phyloP scores from a whole-genome alignment of 768 basidiomycete species.

The Suillus plorans region DNA sequence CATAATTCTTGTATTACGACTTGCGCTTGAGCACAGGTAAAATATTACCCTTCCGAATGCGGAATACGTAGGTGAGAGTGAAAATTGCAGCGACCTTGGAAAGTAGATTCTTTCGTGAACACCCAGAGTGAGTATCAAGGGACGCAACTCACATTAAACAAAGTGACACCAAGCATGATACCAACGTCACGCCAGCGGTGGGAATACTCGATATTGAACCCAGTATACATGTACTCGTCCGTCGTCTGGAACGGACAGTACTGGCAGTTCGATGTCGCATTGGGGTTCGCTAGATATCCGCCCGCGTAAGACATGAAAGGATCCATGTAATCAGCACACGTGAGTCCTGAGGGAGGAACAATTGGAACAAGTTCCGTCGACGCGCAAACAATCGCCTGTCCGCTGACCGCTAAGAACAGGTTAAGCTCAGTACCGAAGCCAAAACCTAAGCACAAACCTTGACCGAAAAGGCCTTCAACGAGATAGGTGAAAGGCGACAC shows the following conservation, averaged over 20 bases:
- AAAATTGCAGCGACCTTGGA: conserved; percentile 30
- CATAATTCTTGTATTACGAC: background rate
- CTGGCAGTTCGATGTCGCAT: conserved; percentile 38
- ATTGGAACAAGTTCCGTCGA: conserved; percentile 61
- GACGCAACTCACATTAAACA: conserved; percentile 41
- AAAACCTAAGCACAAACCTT: conserved; percentile 38
- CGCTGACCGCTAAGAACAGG: conserved; percentile 46
- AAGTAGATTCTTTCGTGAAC: background rate
- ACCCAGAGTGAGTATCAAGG: background rate
- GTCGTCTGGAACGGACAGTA: conserved; percentile 61
- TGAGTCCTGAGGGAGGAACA: conserved; percentile 42
- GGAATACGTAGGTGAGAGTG: conserved; percentile 30
- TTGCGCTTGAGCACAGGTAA: background rate
- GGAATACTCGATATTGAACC: conserved; percentile 62
- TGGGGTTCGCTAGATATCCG: conserved; percentile 48
- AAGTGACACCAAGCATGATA: conserved; percentile 41
- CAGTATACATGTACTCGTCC: conserved; percentile 43
- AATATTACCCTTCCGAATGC: conserved; percentile 22
- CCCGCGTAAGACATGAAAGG: conserved; percentile 41
- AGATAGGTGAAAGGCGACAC: conserved; percentile 57
- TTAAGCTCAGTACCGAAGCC: background rate
- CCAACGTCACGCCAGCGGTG: conserved; percentile 50
- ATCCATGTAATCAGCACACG: conserved; percentile 46
- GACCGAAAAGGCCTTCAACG: conserved; percentile 45
- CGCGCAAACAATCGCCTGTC: conserved; percentile 52